Conservation (phyloP, 2,329 filamentous ascomycete species). For the Ramichloridium luteum region DNA sequence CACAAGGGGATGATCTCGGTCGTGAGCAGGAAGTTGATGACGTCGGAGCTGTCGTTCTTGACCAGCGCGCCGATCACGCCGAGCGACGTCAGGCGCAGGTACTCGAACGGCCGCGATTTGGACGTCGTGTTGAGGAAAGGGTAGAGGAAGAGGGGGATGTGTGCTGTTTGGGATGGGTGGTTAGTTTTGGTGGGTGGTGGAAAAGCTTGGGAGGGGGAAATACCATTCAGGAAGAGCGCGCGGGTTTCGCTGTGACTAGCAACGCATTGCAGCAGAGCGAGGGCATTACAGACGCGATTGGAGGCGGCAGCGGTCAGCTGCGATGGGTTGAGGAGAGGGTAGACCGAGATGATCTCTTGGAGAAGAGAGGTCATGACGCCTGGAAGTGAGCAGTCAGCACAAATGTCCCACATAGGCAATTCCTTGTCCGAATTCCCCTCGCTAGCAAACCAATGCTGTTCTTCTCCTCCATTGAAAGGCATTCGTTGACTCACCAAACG, state of each 20-base stretch:
- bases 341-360: conserved; percentile 98
- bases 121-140: conserved; percentile 98
- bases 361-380: conserved; percentile 96
- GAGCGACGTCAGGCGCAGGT: conserved; percentile 85
- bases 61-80: conserved; percentile 94
- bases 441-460: neutral
- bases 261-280: conserved; percentile 91
- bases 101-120: conserved; percentile 94
- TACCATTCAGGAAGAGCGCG: conserved; percentile 86
- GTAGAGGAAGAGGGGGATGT: conserved; percentile 95
- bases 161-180: conserved; percentile 48
- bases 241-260: conserved; percentile 95
- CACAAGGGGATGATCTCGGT: conserved; percentile 98
- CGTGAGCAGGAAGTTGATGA: conserved; percentile 96
- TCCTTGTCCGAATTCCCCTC: neutral
- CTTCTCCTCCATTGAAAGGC: neutral
- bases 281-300: conserved; percentile 92
- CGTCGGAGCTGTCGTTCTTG: conserved; percentile 96
- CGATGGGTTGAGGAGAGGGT: conserved; percentile 89
- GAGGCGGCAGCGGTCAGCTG: conserved; percentile 95
- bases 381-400: conserved; percentile 29
- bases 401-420: neutral
- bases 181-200: conserved; percentile 8
- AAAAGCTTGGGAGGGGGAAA: conserved; percentile 14
- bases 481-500: conserved; percentile 60